Base-by-base conservation (phyloP, 2,329 filamentous ascomycete species). In the Alternaria sp. region DNA sequence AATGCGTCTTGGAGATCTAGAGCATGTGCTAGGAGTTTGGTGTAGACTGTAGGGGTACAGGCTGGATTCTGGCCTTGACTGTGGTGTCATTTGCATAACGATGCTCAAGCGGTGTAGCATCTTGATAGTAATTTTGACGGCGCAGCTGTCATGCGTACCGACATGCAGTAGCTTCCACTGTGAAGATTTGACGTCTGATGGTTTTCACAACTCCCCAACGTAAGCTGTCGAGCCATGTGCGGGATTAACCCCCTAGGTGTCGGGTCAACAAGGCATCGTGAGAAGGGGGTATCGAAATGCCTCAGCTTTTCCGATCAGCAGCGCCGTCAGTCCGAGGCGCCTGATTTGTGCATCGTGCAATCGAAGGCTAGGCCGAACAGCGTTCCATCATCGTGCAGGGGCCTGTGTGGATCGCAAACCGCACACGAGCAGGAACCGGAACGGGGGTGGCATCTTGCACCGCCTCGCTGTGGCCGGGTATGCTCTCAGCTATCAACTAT, bases 361-460 rank as follows among this genome's bases (percentile, higher is more conserved):
- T 58, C 29, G 55, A 40, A 10, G n/a, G 23, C 49, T 60, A 53
- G 42, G 49, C 60, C 57, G 41, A 58, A 42, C 31, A 37, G 50
- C 45, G 49, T 58, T 51, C 45, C 54, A 64, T 64, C 56, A 60
- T 50, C 26, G 44, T 46, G 58, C 63, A 68, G 65, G 68, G 65
- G 44, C 61, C 10, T 36, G 56, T 52, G 56, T 55, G 61, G 62
- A 63, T 58, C 34, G 53, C 33, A 57, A 60, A 51, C 46, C n/a
- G 41, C 52, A 41, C 57, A 70, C 71, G 71, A 70, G 60, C 66
- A 69, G 62, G 62, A 68, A 71, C 65, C 70, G 71, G 71, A 71
- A 69, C 64, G 55, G 45, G 45, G 17, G 17, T 46, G 51, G 41
- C 33, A 45, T 52, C 46, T 48, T 64, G 69, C 69, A 71, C 69